These are phyloP conservation scores for Coelastrella sp. DNA, from an alignment of 139 green algal species.

Conservation along the genomic window DNA sequence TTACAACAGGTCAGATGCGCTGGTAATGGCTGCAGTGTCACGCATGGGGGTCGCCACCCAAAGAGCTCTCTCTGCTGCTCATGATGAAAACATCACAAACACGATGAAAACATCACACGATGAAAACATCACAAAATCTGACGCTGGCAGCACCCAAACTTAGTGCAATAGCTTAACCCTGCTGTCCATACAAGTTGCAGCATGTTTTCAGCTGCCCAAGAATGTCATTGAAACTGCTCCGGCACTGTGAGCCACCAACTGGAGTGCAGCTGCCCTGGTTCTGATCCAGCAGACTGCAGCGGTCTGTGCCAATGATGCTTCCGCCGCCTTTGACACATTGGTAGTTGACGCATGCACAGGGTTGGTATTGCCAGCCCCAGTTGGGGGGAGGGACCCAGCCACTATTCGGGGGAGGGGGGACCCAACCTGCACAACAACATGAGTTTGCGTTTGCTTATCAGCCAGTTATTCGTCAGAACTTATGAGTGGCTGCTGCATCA, in stretches of 20 bases:
- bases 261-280: conserved; percentile 1
- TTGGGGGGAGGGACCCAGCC: not conserved
- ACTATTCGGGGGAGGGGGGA: not conserved
- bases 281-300: not conserved
- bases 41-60: no score
- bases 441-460: not conserved
- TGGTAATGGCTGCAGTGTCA: no score
- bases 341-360: conserved; percentile 8
- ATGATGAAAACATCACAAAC: no score
- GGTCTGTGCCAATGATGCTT: not conserved
- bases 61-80: no score
- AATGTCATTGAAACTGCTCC: not conserved
- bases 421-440: not conserved
- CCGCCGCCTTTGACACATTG: not conserved
- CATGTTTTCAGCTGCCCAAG: not conserved
- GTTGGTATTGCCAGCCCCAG: not conserved
- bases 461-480: no score
- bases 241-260: conserved; percentile 2
- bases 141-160: no score
- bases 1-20: no score
- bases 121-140: no score
- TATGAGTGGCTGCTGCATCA: no score
- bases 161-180: no score
- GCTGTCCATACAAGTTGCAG: not conserved
- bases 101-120: no score